Percentiles rank a stretch among this genome's conserved stretches.
Evolutionary conservation across 345 rosid species (phyloP).

Genomic region (Arabidopsis suecica): DNA sequence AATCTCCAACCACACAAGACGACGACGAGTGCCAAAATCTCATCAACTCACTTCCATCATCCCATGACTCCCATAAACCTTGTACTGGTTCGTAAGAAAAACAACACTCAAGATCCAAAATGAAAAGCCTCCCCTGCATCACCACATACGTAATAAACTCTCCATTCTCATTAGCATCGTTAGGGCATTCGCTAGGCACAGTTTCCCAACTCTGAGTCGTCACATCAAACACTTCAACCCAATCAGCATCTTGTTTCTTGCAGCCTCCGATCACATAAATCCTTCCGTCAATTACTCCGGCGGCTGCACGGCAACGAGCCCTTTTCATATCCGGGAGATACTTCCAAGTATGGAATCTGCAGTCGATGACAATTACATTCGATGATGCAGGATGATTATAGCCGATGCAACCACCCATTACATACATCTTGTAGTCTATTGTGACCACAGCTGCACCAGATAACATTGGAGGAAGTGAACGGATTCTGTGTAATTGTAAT

Average conservation of each 20-base stretch:
- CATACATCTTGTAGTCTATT: too few species aligned
- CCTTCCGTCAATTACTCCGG: constrained; percentile 7
- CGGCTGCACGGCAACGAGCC: background rate
- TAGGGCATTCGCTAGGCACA: background rate
- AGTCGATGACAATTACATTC: background rate
- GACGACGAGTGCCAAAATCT: background rate
- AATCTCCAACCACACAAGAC: too few species aligned
- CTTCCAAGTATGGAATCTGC: background rate
- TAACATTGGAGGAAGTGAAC: too few species aligned
- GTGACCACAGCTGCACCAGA: too few species aligned
- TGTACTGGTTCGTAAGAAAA: background rate
- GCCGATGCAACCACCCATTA: too few species aligned
- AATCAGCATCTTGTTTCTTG: background rate
- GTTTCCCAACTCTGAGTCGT: background rate
- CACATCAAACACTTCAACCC: background rate
- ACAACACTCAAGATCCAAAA: background rate
- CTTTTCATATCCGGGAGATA: background rate
- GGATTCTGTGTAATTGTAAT: too few species aligned
- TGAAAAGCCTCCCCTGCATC: background rate
- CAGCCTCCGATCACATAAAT: constrained; percentile 27
- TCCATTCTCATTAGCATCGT: background rate
- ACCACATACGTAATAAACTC: background rate
- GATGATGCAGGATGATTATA: too few species aligned
- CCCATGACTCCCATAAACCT: background rate
- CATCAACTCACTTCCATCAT: background rate